Evolutionary conservation across 1,139 yeast species (phyloP), one percentile per base, ranked within the genome.

Genomic region (Suhomyces bolitotheri): DNA sequence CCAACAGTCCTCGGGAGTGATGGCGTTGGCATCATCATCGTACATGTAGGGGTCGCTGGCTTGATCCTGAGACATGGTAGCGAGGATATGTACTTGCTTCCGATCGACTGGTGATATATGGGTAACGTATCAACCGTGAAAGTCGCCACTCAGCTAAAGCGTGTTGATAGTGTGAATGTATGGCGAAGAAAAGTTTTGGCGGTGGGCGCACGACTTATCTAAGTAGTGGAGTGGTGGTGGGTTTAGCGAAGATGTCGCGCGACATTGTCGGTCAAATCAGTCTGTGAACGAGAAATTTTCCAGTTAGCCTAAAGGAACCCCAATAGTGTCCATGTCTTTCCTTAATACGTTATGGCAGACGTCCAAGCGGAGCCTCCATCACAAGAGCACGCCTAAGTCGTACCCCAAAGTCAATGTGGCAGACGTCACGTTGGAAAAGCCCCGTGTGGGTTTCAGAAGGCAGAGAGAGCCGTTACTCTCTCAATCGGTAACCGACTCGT

Each of bases 1-100:
- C 99, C 99, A 94, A 66, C 97, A 90, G 71, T 94, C 98, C 68
- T 94, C 97, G 22, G 97, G 88, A 16, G 97, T 89, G 69, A 92
- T 87, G 57, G 82, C 85, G 47, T 73, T 71, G 46, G 74, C 78
- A 45, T 80, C 86, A 39, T 62, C 76, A 38, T 68, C 76, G 49
- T 81, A 87, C 56, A 79, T 80, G 49, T 74, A 78, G 35, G 82
- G 82, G 59, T 82, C 89, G 40, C 46, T 50, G 26, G 38, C 31
- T 30, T 23, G 37, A 19, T 27, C 39, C 40, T 45, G 47, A 36
- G 54, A 45, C 51, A 47, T 48, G 36, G 35, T 25, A 16, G 26
- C 22, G 25, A 26, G 9, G 29, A 15, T 21, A 8, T 29, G 23
- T 27, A 34, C 37, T 29, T 22, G 25, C 11, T 27, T 10, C 25